These are phyloP conservation scores for Ogataea methanolica DNA, from an alignment of 805 yeast species.

Conservation along the genomic window DNA sequence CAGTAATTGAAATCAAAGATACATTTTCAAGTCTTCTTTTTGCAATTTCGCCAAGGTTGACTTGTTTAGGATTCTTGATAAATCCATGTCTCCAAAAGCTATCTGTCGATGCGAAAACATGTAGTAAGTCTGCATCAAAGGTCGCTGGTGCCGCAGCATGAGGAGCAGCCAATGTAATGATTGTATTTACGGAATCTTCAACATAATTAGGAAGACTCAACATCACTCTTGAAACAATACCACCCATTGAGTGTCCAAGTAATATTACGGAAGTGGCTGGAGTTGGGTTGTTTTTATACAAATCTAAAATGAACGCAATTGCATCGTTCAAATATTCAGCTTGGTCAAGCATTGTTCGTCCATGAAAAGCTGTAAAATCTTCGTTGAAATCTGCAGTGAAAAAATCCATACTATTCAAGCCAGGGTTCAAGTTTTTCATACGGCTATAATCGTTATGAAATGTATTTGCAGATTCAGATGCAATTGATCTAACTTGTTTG, in stretches of 20 bases:
- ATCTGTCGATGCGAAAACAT: conserved; percentile 69
- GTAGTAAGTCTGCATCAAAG: conserved; percentile 82
- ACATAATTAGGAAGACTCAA: conserved; percentile 73
- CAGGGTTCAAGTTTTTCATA: conserved; percentile 25
- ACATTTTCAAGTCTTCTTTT: conserved; percentile 47
- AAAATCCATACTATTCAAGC: conserved; percentile 61
- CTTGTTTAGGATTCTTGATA: conserved; percentile 16
- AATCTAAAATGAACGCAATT: conserved; percentile 61
- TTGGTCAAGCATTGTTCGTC: conserved; percentile 87
- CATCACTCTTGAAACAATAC: conserved; percentile 85
- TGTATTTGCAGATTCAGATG: conserved; percentile 66
- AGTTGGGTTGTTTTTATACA: conserved; percentile 42
- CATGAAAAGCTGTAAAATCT: conserved; percentile 95
- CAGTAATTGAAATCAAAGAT: conserved; percentile 80
- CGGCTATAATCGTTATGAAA: conserved; percentile 36
- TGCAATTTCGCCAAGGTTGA: conserved; percentile 31
- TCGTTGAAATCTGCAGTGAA: conserved; percentile 93
- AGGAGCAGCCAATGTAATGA: conserved; percentile 84
- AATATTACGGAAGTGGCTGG: conserved; percentile 60
- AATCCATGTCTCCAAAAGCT: conserved; percentile 74
- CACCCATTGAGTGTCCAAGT: conserved; percentile 97
- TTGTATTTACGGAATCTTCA: conserved; percentile 71
- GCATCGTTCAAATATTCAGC: conserved; percentile 93
- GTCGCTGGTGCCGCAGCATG: conserved; percentile 91
- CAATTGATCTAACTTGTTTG: conserved; percentile 87